Base-by-base conservation (phyloP, 106 monocot genomes). In the Chionographis japonica region DNA sequence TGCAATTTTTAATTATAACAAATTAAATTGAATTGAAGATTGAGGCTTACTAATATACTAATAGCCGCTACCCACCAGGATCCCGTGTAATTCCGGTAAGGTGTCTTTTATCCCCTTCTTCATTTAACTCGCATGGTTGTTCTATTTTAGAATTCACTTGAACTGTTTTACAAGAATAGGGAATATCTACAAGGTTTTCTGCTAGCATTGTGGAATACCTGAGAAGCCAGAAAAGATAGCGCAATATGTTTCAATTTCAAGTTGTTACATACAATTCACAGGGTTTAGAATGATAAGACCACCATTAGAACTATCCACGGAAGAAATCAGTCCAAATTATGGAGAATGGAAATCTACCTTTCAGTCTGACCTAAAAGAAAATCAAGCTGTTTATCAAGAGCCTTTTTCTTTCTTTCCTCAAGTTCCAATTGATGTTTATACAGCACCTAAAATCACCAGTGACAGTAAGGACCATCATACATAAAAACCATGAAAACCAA, bases 341-440 rank as follows among this genome's bases (percentile, higher is more conserved):
- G 3, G 12, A 54, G 14, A 40, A 52, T 40, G 17, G 6, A 20
- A 43, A 38, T 1, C n/a, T 50, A 93, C 98, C 98, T 98, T 78
- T 98, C 98, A 60, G 98, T 98, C 71, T 98, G 98, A 17, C 90
- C 98, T 59, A 98, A 79, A 78, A 98, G 98, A 83, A 93, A 98
- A 75, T 90, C 87, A 80, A 98, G 93, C 50, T 98, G 98, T 70
- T 93, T 98, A 78, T 98, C 98, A 66, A 98, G 82, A 76, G 90
- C 79, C 74, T 86, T 93, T 70, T 93, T 98, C 87, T 93, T 98
- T 79, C 75, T 90, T 75, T 98, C 93, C 70, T 98, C 98, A 46
- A 85, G 56, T 69, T 90, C 98, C 57, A 98, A 56, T 70, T 98
- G 98, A 68, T 93, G 83, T 73, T 98, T 98, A 73, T 98, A 98